Conservation (phyloP, 768 basidiomycete species). For the Termitomyces eurrhizus region DNA sequence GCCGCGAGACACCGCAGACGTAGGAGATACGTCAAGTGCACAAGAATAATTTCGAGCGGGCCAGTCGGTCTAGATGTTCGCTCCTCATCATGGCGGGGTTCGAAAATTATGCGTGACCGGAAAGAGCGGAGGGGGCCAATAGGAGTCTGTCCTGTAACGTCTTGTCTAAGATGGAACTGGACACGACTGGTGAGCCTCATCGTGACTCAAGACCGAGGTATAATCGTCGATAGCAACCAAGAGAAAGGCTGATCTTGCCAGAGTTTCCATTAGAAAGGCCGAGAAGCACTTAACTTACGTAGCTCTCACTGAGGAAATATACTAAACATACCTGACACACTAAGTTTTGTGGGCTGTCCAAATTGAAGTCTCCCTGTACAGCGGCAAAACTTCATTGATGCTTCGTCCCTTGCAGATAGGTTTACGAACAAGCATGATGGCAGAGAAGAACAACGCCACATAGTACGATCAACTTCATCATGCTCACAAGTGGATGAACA, state of each 20-base stretch:
- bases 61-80: background rate
- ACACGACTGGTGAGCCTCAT: background rate
- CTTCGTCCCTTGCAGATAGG: background rate
- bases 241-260: background rate
- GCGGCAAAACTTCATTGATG: background rate
- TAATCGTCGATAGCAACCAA: background rate
- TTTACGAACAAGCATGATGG: background rate
- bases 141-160: too few species aligned
- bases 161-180: too few species aligned
- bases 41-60: background rate
- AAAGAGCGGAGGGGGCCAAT: background rate
- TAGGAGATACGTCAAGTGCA: background rate
- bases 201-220: background rate
- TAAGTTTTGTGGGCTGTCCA: background rate
- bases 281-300: background rate
- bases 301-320: background rate
- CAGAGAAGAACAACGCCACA: background rate
- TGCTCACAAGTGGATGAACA: background rate
- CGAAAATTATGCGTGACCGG: background rate
- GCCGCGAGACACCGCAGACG: background rate
- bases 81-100: background rate
- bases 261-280: background rate
- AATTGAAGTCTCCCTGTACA: background rate
- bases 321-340: background rate
- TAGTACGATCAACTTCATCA: background rate